Evolutionary conservation across 345 rosid genomes (phyloP).

Genomic region (Acer saccharum): DNA sequence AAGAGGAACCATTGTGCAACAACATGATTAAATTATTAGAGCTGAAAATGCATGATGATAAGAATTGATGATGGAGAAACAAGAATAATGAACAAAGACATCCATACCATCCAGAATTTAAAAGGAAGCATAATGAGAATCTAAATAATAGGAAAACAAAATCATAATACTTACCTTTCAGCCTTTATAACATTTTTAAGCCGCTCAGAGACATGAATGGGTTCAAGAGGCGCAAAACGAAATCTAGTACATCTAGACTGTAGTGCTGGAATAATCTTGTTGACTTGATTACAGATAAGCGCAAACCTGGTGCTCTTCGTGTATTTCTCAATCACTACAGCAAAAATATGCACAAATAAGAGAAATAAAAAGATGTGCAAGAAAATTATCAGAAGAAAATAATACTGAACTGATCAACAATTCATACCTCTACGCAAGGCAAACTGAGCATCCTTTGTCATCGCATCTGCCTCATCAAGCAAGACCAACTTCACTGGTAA

Average conservation of each 20-base stretch:
- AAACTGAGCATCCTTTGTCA: conserved; percentile 99
- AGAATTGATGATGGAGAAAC: not conserved
- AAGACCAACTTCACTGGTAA: conserved; percentile 82
- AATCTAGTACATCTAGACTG: conserved; percentile 98
- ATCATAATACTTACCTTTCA: conserved; percentile 60
- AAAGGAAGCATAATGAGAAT: conserved; percentile 5
- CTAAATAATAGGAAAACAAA: not conserved
- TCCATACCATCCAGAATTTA: not conserved
- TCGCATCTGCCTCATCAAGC: conserved; percentile 96
- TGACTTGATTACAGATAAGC: conserved; percentile 91
- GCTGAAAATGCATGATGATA: not conserved
- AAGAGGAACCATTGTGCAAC: not conserved
- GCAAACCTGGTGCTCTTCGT: conserved; percentile 95
- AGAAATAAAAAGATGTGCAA: conserved; percentile 13
- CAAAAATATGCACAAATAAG: conserved; percentile 13
- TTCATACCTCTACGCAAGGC: conserved; percentile 86
- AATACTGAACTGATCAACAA: not conserved
- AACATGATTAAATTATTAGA: not conserved
- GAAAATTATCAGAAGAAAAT: conserved; percentile 3
- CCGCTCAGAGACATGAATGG: conserved; percentile 66
- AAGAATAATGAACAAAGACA: not conserved
- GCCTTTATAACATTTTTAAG: conserved; percentile 79
- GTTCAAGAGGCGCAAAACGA: conserved; percentile 93
- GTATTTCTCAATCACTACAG: conserved; percentile 90
- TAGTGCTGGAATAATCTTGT: conserved; percentile 95